A percentile compares a stretch with the other conserved stretches of the same genome.
Evolutionary conservation across 768 basidiomycete genomes (phyloP).

Genomic region (Phlebiopsis flavidoalba): DNA sequence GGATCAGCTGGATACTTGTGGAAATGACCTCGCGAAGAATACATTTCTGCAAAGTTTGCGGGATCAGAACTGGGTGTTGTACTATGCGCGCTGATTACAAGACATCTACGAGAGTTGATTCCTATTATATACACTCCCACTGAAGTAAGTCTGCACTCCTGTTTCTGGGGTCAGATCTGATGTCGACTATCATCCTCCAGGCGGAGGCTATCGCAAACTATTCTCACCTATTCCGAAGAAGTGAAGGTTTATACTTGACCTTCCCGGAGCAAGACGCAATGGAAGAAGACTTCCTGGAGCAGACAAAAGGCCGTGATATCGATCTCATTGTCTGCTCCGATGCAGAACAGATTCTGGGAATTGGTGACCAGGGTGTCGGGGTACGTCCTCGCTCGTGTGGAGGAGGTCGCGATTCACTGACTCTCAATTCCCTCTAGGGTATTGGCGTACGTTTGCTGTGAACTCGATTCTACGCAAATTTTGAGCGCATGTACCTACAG

Average conservation of each 20-base stretch:
- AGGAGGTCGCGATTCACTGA: background rate
- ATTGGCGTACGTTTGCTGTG: conserved; percentile 26
- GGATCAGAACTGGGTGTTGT: conserved; percentile 79
- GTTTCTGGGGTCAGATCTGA: background rate
- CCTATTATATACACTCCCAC: conserved; percentile 83
- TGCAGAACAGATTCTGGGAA: conserved; percentile 80
- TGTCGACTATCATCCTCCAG: conserved; percentile 26
- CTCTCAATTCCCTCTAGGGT: conserved; percentile 20
- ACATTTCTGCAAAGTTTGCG: conserved; percentile 72
- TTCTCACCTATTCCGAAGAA: conserved; percentile 76
- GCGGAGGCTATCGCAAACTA: conserved; percentile 81
- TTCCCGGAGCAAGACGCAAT: conserved; percentile 58
- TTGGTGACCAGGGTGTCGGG: conserved; percentile 70
- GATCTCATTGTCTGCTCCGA: conserved; percentile 83
- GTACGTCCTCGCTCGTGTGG: conserved; percentile 28
- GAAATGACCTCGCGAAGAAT: conserved; percentile 54
- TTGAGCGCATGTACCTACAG: conserved; percentile 25
- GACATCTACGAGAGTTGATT: conserved; percentile 44
- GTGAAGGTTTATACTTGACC: conserved; percentile 72
- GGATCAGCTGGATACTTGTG: conserved; percentile 43
- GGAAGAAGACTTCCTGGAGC: conserved; percentile 73
- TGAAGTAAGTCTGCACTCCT: conserved; percentile 39
- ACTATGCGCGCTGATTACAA: conserved; percentile 55
- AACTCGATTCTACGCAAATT: background rate
- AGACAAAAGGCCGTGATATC: conserved; percentile 54